Evolutionary conservation across 192 early-diverging fungal genomes (phyloP).

Genomic region (Funneliformis mosseae): DNA sequence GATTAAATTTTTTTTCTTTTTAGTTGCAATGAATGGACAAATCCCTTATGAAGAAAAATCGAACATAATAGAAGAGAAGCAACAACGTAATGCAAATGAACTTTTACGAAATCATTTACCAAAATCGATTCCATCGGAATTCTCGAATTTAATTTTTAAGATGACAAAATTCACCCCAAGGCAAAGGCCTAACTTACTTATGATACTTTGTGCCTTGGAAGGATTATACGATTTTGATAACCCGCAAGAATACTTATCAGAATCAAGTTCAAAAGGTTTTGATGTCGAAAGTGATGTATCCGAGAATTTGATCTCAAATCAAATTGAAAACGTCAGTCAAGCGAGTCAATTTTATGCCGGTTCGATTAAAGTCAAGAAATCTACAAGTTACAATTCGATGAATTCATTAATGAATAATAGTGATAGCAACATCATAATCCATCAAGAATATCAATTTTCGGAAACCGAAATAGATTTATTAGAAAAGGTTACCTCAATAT

Average conservation of each 20-base stretch:
- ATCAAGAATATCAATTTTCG: conserved; percentile 54
- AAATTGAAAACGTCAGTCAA: not conserved
- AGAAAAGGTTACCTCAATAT: not conserved
- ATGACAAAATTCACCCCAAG: conserved; percentile 39
- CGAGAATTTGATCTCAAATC: not conserved
- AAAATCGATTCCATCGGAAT: not conserved
- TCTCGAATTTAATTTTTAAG: conserved; percentile 5
- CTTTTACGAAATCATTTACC: not conserved
- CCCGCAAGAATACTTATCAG: conserved; percentile 34
- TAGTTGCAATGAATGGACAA: conserved; percentile 19
- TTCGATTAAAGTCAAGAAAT: not conserved
- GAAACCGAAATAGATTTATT: conserved; percentile 47
- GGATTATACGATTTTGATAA: conserved; percentile 9
- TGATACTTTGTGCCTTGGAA: conserved; percentile 9
- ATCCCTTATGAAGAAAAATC: conserved; percentile 14
- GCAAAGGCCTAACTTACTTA: conserved; percentile 55
- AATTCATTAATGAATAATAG: conserved; percentile 30
- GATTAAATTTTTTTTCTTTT: not conserved
- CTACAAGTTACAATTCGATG: not conserved
- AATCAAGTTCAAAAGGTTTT: conserved; percentile 42
- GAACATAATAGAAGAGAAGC: conserved; percentile 14
- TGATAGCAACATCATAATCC: conserved; percentile 51
- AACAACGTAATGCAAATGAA: not conserved
- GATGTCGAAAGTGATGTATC: not conserved
- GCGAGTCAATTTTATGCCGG: not conserved